These are phyloP conservation scores for Mycena galericulata DNA, from an alignment of 768 basidiomycete species.

Conservation along the genomic window DNA sequence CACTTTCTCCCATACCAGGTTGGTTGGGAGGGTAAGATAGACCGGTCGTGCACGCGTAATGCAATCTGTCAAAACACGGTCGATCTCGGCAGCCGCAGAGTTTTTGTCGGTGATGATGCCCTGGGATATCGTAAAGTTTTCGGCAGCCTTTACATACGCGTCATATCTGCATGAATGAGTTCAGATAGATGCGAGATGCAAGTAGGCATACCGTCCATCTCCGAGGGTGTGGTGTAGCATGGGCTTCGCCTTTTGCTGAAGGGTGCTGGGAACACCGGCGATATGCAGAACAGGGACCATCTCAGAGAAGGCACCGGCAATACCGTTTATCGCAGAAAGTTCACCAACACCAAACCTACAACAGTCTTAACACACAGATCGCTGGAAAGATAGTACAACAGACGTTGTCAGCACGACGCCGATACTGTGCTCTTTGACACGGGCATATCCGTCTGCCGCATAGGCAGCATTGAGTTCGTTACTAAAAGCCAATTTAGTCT, in stretches of 20 bases:
- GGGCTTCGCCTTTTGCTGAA: conserved; percentile 76
- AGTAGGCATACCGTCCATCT: conserved; percentile 68
- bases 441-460: conserved; percentile 93
- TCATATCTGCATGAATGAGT: conserved; percentile 67
- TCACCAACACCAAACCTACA: conserved; percentile 93
- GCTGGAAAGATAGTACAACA: neutral
- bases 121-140: conserved; percentile 80
- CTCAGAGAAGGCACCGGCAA: conserved; percentile 88
- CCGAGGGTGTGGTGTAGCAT: conserved; percentile 92
- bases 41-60: conserved; percentile 83
- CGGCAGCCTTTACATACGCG: conserved; percentile 81
- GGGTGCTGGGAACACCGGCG: conserved; percentile 83
- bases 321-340: conserved; percentile 86
- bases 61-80: conserved; percentile 80
- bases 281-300: conserved; percentile 93
- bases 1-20: conserved; percentile 79
- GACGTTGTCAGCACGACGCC: conserved; percentile 86
- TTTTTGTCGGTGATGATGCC: conserved; percentile 65
- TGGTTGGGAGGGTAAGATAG: conserved; percentile 89
- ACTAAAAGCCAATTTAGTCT: conserved; percentile 48
- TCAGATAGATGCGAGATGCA: no score
- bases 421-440: conserved; percentile 80
- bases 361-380: neutral
- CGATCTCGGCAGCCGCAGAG: conserved; percentile 77
- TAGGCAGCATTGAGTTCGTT: conserved; percentile 91